Conservation (phyloP, 805 yeast species). For the Sungouiozyma ichnusensis region DNA sequence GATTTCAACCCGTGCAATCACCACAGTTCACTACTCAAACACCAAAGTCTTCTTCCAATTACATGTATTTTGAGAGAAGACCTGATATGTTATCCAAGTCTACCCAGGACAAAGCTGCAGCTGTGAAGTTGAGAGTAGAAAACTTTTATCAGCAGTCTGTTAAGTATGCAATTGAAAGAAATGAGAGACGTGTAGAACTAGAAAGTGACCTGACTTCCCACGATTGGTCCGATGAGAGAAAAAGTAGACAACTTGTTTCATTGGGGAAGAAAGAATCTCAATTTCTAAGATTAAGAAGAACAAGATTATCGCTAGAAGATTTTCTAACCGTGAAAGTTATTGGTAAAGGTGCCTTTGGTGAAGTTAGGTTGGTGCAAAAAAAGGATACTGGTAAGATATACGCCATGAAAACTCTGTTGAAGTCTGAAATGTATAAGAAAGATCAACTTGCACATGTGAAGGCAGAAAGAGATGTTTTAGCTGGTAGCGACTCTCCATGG, state of each 20-base stretch:
- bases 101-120: conserved; percentile 76
- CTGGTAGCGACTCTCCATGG: conserved; percentile 84
- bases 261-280: conserved; percentile 85
- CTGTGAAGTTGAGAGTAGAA: conserved; percentile 71
- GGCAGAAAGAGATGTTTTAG: conserved; percentile 91
- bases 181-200: conserved; percentile 79
- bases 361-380: conserved; percentile 89
- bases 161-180: conserved; percentile 87
- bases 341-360: conserved; percentile 98
- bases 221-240: conserved; percentile 75
- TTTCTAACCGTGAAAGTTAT: conserved; percentile 78
- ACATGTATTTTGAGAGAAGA: conserved; percentile 69
- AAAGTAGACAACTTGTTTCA: conserved; percentile 67
- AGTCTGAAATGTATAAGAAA: conserved; percentile 87
- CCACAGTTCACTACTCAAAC: neutral
- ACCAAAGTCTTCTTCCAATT: conserved; percentile 27
- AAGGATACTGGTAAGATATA: conserved; percentile 80
- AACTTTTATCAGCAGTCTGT: conserved; percentile 80
- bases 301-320: conserved; percentile 72
- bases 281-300: conserved; percentile 73
- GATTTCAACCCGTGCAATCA: conserved; percentile 1
- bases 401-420: conserved; percentile 88
- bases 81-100: conserved; percentile 67
- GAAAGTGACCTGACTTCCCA: conserved; percentile 62
- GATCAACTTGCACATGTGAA: conserved; percentile 93